Conservation (phyloP, 495 filamentous ascomycete genomes). For the Penicillium tannophilum region DNA sequence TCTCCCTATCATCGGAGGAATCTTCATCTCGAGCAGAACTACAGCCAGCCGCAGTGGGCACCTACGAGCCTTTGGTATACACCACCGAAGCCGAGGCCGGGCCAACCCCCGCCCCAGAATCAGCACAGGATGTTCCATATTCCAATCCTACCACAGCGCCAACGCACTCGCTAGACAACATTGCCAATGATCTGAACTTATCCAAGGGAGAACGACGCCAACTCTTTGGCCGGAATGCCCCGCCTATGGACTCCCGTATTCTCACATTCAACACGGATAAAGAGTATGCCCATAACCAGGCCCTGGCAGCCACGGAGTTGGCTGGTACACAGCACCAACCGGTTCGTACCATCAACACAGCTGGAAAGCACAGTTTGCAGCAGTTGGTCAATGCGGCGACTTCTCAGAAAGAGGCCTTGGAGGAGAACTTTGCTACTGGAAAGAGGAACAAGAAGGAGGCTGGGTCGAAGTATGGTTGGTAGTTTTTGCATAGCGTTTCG, state of each 20-base stretch:
- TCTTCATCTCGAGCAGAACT: constrained; percentile 10
- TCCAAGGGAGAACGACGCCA: constrained; percentile 73
- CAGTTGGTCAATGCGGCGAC: constrained; percentile 82
- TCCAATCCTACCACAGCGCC: constrained; percentile 21
- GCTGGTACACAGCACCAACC: constrained; percentile 76
- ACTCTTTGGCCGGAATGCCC: constrained; percentile 70
- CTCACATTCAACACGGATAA: constrained; percentile 82
- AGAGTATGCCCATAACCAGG: constrained; percentile 84
- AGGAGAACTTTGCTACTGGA: constrained; percentile 83
- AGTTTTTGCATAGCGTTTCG: constrained; percentile 13
- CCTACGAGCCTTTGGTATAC: constrained; percentile 57
- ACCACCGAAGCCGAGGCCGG: constrained; percentile 31
- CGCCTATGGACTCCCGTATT: constrained; percentile 48
- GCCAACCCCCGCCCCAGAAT: constrained; percentile 25
- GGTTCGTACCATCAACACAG: constrained; percentile 77
- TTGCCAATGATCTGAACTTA: constrained; percentile 75
- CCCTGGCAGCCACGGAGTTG: constrained; percentile 47
- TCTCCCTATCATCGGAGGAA: constrained; percentile 51
- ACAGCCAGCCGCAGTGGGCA: constrained; percentile 13
- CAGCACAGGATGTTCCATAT: constrained; percentile 9
- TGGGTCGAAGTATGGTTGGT: constrained; percentile 84
- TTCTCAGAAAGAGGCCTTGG: constrained; percentile 78
- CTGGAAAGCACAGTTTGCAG: constrained; percentile 84
- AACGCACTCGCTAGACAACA: constrained; percentile 50
- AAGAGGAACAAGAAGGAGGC: constrained; percentile 76